Evolutionary conservation across 192 early-diverging fungal genomes (phyloP).

Genomic region (Coemansia sp.): DNA sequence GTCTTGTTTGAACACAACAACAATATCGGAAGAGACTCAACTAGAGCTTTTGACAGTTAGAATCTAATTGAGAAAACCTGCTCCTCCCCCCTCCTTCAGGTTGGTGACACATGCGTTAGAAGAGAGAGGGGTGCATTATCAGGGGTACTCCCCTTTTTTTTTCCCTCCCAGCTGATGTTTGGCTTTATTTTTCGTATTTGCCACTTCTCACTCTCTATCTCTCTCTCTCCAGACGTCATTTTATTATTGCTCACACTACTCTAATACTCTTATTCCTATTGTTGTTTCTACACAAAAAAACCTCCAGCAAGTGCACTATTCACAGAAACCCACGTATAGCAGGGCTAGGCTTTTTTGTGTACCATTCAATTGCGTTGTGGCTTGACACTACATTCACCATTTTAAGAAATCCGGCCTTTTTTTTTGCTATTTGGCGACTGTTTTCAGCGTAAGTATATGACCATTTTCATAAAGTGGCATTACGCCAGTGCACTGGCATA

Average conservation of each 20-base stretch:
- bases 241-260: not conserved
- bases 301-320: not conserved
- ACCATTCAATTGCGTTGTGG: slow-evolving; percentile 6
- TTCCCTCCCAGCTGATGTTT: not conserved
- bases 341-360: not conserved
- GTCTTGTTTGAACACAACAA: not conserved
- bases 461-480: not conserved
- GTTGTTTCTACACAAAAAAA: not conserved
- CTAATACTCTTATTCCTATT: not conserved
- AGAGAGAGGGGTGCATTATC: slow-evolving; percentile 15
- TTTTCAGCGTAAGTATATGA: not conserved
- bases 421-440: not conserved
- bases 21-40: not conserved
- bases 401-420: not conserved
- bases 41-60: not conserved
- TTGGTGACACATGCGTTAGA: not conserved
- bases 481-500: not conserved
- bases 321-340: not conserved
- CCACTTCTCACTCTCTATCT: not conserved
- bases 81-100: not conserved
- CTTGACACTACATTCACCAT: slow-evolving; percentile 3
- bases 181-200: not conserved
- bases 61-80: not conserved
- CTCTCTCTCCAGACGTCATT: not conserved
- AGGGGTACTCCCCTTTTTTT: not conserved